phyloP scores from a whole-genome alignment of 768 basidiomycete species.

The Boletus sensibilis region DNA sequence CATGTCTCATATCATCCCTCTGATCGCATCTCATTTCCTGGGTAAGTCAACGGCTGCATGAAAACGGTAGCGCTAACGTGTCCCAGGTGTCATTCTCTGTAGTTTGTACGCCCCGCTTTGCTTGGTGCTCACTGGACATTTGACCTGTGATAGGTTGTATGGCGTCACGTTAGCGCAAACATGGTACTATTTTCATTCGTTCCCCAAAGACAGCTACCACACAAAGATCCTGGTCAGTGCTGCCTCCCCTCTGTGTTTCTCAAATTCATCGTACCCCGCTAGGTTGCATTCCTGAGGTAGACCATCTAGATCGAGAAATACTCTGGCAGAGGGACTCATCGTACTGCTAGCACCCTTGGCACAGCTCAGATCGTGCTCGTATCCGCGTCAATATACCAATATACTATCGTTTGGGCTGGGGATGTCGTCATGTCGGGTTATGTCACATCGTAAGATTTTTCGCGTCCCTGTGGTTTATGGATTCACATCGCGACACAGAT shows the following conservation, averaged over 20 bases:
- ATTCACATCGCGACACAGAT: slow-evolving; percentile 10
- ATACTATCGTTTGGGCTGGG: slow-evolving; percentile 31
- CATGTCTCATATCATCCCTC: slow-evolving; percentile 19
- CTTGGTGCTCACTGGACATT: neutral
- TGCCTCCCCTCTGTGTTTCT: neutral
- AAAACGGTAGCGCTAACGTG: slow-evolving; percentile 3
- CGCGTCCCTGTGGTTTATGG: neutral
- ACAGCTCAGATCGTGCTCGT: slow-evolving; percentile 32
- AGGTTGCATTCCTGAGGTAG: slow-evolving; percentile 34
- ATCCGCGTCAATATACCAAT: slow-evolving; percentile 33
- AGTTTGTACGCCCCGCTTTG: slow-evolving; percentile 25
- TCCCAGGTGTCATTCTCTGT: slow-evolving; percentile 32
- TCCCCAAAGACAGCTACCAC: slow-evolving; percentile 27
- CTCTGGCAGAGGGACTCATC: neutral
- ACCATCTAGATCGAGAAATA: neutral
- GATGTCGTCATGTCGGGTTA: slow-evolving; percentile 23
- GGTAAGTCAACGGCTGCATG: slow-evolving; percentile 10
- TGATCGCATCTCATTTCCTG: slow-evolving; percentile 31
- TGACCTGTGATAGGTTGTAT: slow-evolving; percentile 29
- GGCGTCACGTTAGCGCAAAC: slow-evolving; percentile 37
- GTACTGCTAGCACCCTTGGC: slow-evolving; percentile 20
- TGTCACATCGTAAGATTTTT: slow-evolving; percentile 27
- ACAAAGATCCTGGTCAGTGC: slow-evolving; percentile 34
- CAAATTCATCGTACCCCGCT: neutral
- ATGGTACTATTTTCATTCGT: slow-evolving; percentile 34